Conservation (phyloP, 768 basidiomycete genomes). For the button mushroom (Agaricus bisporus) region DNA sequence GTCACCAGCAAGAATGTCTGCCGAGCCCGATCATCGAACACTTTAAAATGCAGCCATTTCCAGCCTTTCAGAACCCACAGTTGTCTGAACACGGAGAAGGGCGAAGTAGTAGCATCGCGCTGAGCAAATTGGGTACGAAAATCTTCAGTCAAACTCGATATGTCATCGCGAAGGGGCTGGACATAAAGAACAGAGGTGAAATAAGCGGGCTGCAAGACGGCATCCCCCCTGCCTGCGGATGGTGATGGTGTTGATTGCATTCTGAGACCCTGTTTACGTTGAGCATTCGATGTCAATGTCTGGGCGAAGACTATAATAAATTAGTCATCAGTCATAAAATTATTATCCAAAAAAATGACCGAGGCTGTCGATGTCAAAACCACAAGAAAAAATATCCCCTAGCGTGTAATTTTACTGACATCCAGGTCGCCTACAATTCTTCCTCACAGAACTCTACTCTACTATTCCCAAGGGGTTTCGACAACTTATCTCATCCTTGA, state of each 20-base stretch:
- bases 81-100: conserved; percentile 67
- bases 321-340: too few species aligned
- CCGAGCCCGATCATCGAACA: conserved; percentile 62
- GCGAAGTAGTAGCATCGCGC: conserved; percentile 25
- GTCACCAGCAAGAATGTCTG: conserved; percentile 56
- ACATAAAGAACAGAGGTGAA: conserved; percentile 78
- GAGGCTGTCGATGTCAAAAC: too few species aligned
- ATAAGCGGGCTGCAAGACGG: conserved; percentile 65
- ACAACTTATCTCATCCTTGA: too few species aligned
- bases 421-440: neutral
- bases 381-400: too few species aligned
- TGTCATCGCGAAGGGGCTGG: conserved; percentile 56
- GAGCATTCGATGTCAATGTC: neutral
- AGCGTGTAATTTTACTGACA: too few species aligned
- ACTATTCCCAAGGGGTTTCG: too few species aligned
- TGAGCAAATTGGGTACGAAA: conserved; percentile 46
- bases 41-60: conserved; percentile 71
- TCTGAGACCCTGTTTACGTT: conserved; percentile 3
- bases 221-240: conserved; percentile 41
- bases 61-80: conserved; percentile 67
- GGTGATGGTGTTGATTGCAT: conserved; percentile 50
- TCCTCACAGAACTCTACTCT: neutral
- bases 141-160: conserved; percentile 42
- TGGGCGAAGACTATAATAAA: too few species aligned
- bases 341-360: too few species aligned